Base-by-base conservation (phyloP, 805 yeast species). In the Ogataea ramenticola region DNA sequence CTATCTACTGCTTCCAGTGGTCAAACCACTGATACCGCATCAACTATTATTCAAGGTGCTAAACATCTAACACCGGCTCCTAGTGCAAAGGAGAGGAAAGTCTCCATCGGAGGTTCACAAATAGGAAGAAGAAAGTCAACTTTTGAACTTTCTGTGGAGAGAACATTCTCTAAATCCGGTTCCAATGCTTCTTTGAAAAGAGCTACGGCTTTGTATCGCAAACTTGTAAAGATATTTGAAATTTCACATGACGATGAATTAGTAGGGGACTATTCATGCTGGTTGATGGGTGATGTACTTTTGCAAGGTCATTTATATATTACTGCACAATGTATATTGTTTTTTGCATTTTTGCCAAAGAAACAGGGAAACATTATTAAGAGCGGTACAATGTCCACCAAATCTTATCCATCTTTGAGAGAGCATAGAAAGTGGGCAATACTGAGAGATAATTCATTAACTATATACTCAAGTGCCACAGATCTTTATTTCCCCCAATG, bases 241-340 rank as follows among this genome's bases (percentile, higher is more conserved):
- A 60, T 82, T n/a, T 58, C 62, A n/a, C 74, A 70, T 19, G 70
- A 71, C 35, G 89, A 82, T 51, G 60, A 61, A n/a, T 71, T 82
- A 47, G 52, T 74, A 29, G 74, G 72, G n/a, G 85, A 80, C 48
- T 83, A 72, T 53, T 73, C 82, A 3, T 79, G 89, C 27, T 90
- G 96, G 96, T 66, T 90, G 32, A 68, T 88, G 45, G 76, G 80
- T 47, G 95, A 86, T 53, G 93, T 90, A 0, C 66, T 91, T 24
- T 65, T 89, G 22, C 96, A 88, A 61, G 98, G 98, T 2, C 90
- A 85, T 53, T 60, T 89, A 16, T 84, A 84, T 52, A 61, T 91
- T 22, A 89, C 97, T 1, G 62, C 68, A 36, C 66, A 72, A 15
- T 76, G 77, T 48, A 57, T 90, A 6, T 64, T 87, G 37, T 91